These are phyloP conservation scores for Brassica juncea DNA, from an alignment of 345 rosid genomes.

Conservation along the genomic window DNA sequence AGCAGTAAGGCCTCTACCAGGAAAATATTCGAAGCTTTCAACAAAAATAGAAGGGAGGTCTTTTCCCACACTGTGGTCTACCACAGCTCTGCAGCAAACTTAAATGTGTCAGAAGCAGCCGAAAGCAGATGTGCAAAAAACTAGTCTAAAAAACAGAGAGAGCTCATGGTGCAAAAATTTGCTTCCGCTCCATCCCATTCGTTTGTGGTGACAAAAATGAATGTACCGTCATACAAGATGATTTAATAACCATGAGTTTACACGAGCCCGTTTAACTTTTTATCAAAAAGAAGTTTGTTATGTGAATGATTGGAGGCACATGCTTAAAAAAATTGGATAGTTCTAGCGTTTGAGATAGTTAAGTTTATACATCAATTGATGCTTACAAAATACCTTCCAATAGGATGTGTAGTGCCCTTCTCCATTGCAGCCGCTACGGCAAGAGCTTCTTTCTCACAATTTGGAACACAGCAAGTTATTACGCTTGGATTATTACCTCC, in stretches of 20 bases:
- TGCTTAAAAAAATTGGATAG: neutral
- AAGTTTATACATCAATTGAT: neutral
- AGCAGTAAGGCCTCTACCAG: constrained; percentile 93
- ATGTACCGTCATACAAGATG: neutral
- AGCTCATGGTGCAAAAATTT: neutral
- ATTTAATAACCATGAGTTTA: constrained; percentile 2
- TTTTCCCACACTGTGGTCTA: constrained; percentile 86
- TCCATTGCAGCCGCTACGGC: constrained; percentile 99
- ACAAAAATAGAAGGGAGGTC: constrained; percentile 85
- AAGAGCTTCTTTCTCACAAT: constrained; percentile 95
- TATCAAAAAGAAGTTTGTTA: neutral
- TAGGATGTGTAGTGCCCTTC: constrained; percentile 99
- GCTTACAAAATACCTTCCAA: constrained; percentile 71
- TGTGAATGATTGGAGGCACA: constrained; percentile 1
- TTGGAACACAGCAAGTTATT: constrained; percentile 72
- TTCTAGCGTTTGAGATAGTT: neutral
- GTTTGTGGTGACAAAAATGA: neutral
- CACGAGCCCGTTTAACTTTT: neutral
- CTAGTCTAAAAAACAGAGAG: neutral
- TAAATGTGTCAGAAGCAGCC: constrained; percentile 21
- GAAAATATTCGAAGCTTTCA: constrained; percentile 88
- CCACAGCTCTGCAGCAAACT: constrained; percentile 80
- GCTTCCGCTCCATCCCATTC: neutral
- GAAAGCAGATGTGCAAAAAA: neutral
- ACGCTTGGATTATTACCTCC: constrained; percentile 37